These are phyloP conservation scores for Schizonepeta tenuifolia DNA, from an alignment of 257 asterid species.

Conservation along the genomic window DNA sequence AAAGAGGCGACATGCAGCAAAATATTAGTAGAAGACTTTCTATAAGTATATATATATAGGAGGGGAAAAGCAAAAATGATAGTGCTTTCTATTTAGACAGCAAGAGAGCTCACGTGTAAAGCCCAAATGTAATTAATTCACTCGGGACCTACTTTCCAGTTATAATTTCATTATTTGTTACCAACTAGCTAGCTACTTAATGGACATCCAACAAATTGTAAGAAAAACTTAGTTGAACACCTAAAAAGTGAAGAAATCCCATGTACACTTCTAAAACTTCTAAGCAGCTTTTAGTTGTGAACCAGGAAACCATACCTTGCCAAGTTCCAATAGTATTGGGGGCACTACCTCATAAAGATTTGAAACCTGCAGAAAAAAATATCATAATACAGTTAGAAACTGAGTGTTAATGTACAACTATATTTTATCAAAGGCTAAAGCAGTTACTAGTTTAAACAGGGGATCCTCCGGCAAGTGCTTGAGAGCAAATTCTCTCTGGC, in stretches of 20 bases:
- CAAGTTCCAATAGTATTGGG: constrained; percentile 82
- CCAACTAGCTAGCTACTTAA: neutral
- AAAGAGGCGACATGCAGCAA: neutral
- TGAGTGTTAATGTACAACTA: constrained; percentile 4
- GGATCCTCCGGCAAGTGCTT: constrained; percentile 96
- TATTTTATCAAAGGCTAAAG: constrained; percentile 29
- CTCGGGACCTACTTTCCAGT: neutral
- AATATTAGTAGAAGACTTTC: neutral
- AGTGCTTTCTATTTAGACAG: neutral
- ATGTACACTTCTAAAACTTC: neutral
- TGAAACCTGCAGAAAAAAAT: constrained; percentile 46
- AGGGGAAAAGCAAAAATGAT: neutral
- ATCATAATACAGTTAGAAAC: no score
- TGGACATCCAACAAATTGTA: neutral
- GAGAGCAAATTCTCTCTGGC: constrained; percentile 92
- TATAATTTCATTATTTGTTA: neutral
- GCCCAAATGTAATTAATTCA: constrained; percentile 5
- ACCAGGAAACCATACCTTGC: constrained; percentile 57
- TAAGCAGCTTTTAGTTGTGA: constrained; percentile 11
- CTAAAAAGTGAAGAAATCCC: neutral
- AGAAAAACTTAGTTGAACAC: neutral
- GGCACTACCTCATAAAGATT: constrained; percentile 93
- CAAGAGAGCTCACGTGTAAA: neutral
- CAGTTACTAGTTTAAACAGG: constrained; percentile 70
- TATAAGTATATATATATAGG: neutral